phyloP scores from a whole-genome alignment of 1,139 yeast genomes.

The Taphrina flavorubra region DNA sequence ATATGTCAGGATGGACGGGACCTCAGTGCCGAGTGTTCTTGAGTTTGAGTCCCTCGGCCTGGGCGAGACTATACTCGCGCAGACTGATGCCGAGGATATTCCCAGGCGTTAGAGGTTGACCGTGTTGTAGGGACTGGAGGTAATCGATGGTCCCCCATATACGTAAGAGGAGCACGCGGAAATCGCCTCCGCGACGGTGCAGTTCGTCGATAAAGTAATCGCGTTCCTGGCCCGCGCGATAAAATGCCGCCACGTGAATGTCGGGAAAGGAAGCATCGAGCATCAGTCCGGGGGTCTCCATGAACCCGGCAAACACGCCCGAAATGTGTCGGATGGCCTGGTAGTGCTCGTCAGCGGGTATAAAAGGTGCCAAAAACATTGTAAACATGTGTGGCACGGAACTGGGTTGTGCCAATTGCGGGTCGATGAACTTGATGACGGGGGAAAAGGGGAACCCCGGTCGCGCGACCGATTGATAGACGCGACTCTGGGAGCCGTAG shows the following conservation, averaged over 20 bases:
- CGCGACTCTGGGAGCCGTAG: neutral
- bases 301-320: conserved; percentile 30
- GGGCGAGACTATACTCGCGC: conserved; percentile 18
- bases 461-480: conserved; percentile 26
- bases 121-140: neutral
- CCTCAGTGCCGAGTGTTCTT: conserved; percentile 18
- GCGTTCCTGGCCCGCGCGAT: conserved; percentile 24
- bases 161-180: conserved; percentile 1
- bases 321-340: conserved; percentile 11
- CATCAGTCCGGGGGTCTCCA: conserved; percentile 26
- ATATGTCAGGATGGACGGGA: too few species aligned
- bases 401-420: conserved; percentile 18
- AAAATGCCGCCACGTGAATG: conserved; percentile 30
- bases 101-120: conserved; percentile 2
- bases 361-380: conserved; percentile 35
- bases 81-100: conserved; percentile 13
- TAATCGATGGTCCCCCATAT: conserved; percentile 25
- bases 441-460: conserved; percentile 28
- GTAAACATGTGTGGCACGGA: conserved; percentile 24
- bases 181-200: conserved; percentile 23
- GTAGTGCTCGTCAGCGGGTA: conserved; percentile 15
- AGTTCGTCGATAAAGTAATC: conserved; percentile 15
- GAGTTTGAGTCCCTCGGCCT: conserved; percentile 14
- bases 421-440: conserved; percentile 26
- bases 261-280: conserved; percentile 33